Evolutionary conservation across 2,329 filamentous ascomycete genomes (phyloP).

Genomic region (Verticillium albo-atrum): DNA sequence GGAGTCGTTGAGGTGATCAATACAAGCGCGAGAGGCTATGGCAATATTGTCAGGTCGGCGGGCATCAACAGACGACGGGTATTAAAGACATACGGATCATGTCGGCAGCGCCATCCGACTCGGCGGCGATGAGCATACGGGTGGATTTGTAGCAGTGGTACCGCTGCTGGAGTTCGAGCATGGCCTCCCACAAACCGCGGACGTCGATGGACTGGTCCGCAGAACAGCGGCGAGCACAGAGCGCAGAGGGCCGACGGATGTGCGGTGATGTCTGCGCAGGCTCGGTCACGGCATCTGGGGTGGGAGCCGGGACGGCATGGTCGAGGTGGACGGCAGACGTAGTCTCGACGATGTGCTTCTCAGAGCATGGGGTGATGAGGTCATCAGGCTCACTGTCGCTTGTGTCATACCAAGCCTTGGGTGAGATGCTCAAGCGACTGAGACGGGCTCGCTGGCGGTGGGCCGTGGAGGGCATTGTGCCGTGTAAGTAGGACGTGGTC

Average conservation of each 20-base stretch:
- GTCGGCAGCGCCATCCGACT: constrained; percentile 4
- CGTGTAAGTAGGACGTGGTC: not conserved
- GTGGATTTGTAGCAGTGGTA: constrained; percentile 15
- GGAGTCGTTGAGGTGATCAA: constrained; percentile 17
- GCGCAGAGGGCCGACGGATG: not conserved
- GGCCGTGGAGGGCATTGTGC: not conserved
- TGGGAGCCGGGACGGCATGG: not conserved
- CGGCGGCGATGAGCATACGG: constrained; percentile 13
- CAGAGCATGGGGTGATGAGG: not conserved
- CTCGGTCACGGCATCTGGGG: not conserved
- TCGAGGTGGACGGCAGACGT: not conserved
- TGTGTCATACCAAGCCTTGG: not conserved
- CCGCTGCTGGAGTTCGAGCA: constrained; percentile 12
- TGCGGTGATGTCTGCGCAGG: not conserved
- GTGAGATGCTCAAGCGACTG: not conserved
- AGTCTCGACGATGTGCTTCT: not conserved
- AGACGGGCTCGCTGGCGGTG: not conserved
- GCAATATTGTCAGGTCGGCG: not conserved
- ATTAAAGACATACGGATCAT: constrained; percentile 10
- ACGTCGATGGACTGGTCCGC: constrained; percentile 7
- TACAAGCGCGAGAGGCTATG: constrained; percentile 15
- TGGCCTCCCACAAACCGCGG: constrained; percentile 12
- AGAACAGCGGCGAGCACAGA: constrained; percentile 5
- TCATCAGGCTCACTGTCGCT: not conserved
- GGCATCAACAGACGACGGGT: accelerated